Evolutionary conservation across 768 basidiomycete species (phyloP).

Genomic region (Termitomyces sp.): DNA sequence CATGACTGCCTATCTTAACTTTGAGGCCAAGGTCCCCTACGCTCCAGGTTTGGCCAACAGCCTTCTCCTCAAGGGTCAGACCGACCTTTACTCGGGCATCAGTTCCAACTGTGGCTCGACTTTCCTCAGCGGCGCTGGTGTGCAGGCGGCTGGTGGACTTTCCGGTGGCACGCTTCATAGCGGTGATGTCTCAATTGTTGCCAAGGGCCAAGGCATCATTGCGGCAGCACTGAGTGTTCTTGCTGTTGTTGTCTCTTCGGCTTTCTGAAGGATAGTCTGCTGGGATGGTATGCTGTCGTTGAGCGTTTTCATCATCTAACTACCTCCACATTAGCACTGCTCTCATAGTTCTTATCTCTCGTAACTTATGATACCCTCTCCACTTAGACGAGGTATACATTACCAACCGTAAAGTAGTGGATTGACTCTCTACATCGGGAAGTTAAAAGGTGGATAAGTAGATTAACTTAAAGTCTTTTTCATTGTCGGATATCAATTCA

Average conservation of each 20-base stretch:
- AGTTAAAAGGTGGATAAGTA: constrained; percentile 4
- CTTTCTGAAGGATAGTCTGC: constrained; percentile 12
- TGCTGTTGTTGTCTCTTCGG: constrained; percentile 11
- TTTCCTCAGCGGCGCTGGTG: constrained; percentile 59
- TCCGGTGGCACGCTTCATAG: constrained; percentile 27
- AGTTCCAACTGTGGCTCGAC: constrained; percentile 56
- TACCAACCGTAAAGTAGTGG: constrained; percentile 9
- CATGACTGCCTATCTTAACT: constrained; percentile 71
- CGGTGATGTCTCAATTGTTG: constrained; percentile 19
- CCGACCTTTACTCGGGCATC: constrained; percentile 58
- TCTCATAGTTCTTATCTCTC: constrained; percentile 10
- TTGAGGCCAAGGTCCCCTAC: constrained; percentile 67
- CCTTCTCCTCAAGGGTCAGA: constrained; percentile 60
- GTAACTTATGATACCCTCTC: constrained; percentile 19
- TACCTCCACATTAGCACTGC: constrained; percentile 7
- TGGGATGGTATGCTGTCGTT: constrained; percentile 6
- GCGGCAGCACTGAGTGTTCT: constrained; percentile 12
- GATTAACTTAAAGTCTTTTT: neutral
- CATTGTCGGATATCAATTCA: neutral
- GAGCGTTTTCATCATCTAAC: constrained; percentile 6
- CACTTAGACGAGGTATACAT: constrained; percentile 15
- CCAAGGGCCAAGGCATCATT: constrained; percentile 18
- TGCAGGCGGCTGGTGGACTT: constrained; percentile 64
- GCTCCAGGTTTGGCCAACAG: constrained; percentile 67
- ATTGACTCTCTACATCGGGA: constrained; percentile 10